Evolutionary conservation across 2,329 filamentous ascomycete genomes (phyloP), one percentile per base, ranked within the genome.

Genomic region (Chaetomiaceae sp.): DNA sequence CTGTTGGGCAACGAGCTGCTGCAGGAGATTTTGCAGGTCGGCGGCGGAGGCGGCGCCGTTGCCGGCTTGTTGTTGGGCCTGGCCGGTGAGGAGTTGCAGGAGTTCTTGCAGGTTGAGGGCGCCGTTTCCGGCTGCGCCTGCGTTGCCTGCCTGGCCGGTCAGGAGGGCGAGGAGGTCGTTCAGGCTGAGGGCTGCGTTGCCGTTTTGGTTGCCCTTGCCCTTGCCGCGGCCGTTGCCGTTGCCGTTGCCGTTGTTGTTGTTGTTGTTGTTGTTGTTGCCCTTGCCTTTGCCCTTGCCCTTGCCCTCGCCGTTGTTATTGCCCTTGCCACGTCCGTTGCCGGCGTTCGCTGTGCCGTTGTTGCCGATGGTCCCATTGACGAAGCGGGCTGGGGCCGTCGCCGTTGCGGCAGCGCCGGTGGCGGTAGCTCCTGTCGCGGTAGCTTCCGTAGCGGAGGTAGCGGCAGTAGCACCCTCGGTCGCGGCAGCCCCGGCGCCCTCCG

Each of bases 281-380:
- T 53, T 49, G 36, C 40, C 55, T 11, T 54, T 48, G 23, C 46
- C 51, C 45, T 16, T 38, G n/a, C n/a, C n/a, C n/a, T 8, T 11
- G 13, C 16, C 16, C 21, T 27, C 21, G 21, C 4, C 10, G 16
- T 18, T 18, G 14, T 18, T 10, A n/a, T 56, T 49, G n/a, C 36
- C 46, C 14, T 53, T 49, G 36, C 40, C 55, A 13, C 52, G 44
- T 16, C 46, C 51, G 41, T 16, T 38, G 14, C 23, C 30, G 5
- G 32, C 34, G n/a, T 38, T 38, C 10, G 11, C 37, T 33, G 33
- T 42, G 33, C 29, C 18, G 40, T 50, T 40, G 40, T n/a, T 33
- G 41, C 25, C 38, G 29, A 13, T 5, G 18, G 46, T 38, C 10
- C 14, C 46, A 27, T 23, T 52, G 34, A 6, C 23, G 11, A 27